Base-by-base conservation (phyloP, 352 stramenopile genomes). In the Detonula confervacea region DNA sequence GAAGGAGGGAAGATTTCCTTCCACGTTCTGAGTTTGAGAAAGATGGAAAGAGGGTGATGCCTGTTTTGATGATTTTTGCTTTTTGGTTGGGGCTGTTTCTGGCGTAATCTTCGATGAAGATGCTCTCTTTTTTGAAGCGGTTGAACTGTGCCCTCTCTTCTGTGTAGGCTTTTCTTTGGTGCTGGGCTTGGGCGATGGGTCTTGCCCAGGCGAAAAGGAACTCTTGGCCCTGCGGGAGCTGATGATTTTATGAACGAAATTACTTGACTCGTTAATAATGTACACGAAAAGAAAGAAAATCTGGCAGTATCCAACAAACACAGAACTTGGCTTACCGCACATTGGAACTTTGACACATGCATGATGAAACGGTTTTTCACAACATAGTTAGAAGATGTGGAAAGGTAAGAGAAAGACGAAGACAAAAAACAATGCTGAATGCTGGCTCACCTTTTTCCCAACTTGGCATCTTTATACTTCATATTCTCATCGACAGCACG, bases 41-140 rank as follows among this genome's bases (percentile, higher is more conserved):
- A 65, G 60, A 65, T 86, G 78, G 60, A 82, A 86, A n/a, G 72
- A 70, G 12, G 79, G 68, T 22, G 66, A 86, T n/a, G 39, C n/a
- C n/a, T n/a, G n/a, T n/a, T n/a, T 51, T 44, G 33, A 22, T 61
- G n/a, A 71, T 56, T 77, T 73, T 35, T 59, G 24, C 27, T 75
- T 80, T 35, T 80, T 80, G 29, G 37, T 51, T 65, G 59, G 24
- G 24, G 33, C 29, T 44, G 70, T 22, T 30, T 65, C 52, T 7
- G 63, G 73, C 12, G 73, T 71, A 63, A 75, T 66, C 65, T 70
- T 66, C 61, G 46, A 7, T 52, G 2, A 42, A 9, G 9, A 37
- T 70, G 62, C 51, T 55, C 25, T 14, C 61, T 67, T 84, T 42
- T 55, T 74, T 30, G 18, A 27, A 9, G 51, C 37, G 14, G 11